A percentile compares a stretch with the other conserved stretches of the same genome.
phyloP scores from a whole-genome alignment of 495 filamentous ascomycete species.

The Hypoxylon lienhwacheense region DNA sequence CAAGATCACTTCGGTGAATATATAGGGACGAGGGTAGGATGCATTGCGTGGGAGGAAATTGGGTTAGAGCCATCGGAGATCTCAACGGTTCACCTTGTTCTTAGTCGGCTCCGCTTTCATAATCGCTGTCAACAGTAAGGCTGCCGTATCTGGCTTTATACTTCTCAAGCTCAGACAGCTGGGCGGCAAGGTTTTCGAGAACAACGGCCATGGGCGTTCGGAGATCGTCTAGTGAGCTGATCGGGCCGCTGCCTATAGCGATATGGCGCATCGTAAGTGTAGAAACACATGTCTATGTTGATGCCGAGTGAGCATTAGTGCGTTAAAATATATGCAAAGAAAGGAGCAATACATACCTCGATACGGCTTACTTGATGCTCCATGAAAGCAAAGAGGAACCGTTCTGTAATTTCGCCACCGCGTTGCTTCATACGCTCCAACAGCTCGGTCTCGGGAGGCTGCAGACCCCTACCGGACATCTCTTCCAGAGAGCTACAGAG shows the following conservation, averaged over 20 bases:
- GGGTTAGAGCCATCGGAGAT: neutral
- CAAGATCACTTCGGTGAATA: conserved; percentile 6
- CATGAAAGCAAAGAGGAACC: conserved; percentile 79
- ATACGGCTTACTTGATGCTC: conserved; percentile 94
- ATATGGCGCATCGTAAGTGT: conserved; percentile 68
- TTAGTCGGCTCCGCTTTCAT: conserved; percentile 40
- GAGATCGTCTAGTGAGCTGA: conserved; percentile 48
- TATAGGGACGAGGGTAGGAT: neutral
- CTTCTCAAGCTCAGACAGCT: conserved; percentile 50
- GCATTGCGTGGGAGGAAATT: neutral
- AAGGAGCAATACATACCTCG: conserved; percentile 64
- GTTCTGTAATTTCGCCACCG: conserved; percentile 84
- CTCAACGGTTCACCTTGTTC: conserved; percentile 17
- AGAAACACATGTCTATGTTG: conserved; percentile 60
- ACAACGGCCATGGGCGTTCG: conserved; percentile 54
- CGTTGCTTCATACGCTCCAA: conserved; percentile 80
- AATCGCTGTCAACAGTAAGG: conserved; percentile 33
- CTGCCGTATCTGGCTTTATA: conserved; percentile 53
- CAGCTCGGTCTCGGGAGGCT: conserved; percentile 76
- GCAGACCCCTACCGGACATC: conserved; percentile 56
- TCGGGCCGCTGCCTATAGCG: conserved; percentile 47
- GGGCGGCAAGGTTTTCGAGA: conserved; percentile 44
- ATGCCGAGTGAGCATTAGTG: conserved; percentile 20
- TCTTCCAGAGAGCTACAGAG: conserved; percentile 84
- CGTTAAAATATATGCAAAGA: neutral